Base-by-base conservation (phyloP, 106 monocot genomes). In the Dendrobium nobile region DNA sequence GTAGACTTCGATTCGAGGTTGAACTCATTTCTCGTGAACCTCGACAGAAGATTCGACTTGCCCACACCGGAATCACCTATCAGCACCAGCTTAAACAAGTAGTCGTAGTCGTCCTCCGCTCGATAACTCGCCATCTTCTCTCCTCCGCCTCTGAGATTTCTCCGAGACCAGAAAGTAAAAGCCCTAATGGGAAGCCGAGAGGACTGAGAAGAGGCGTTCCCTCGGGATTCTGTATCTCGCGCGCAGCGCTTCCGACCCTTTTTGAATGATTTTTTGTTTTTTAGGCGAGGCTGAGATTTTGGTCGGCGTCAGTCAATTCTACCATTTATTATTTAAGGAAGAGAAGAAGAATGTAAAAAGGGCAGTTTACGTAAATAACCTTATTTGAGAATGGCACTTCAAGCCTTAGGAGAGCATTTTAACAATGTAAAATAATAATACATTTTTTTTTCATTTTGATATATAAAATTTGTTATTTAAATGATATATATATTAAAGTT, bases 1-100 rank as follows among this genome's bases (percentile, higher is more conserved):
- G 95, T 95, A 42, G 95, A 95, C 64, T 90, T 95, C 5, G 95
- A 88, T 84, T 92, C 95, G 61, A 95, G 88, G 85, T 90, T 92
- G 86, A 95, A 91, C 87, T 91, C 94, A 80, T 91, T 88, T 47
- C 87, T 77, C 28, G 89, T 89, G 82, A 94, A 91, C 40, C 95
- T 45, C 22, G 93, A 88, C 2, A 88, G 85, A 43, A 88, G 81
- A 51, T 88, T 88, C n/a, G 88, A 88, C 58, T 88, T 88, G 11
- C 88, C 88, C 15, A 85, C 88, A 2, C 88, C 88, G 16, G 83
- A 85, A 55, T 85, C 88, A 54, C 88, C 88, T 67, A 88, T 88
- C 40, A 88, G 85, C 27, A 88, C 88, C 59, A 88, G 82, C 85
- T 88, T 88, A 80, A 88, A 85, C 45, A 88, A 75, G 73, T 88